Percentiles rank a stretch among this genome's conserved stretches.
Evolutionary conservation across 139 green algal genomes (phyloP).

Genomic region (Gonium pectorale): DNA sequence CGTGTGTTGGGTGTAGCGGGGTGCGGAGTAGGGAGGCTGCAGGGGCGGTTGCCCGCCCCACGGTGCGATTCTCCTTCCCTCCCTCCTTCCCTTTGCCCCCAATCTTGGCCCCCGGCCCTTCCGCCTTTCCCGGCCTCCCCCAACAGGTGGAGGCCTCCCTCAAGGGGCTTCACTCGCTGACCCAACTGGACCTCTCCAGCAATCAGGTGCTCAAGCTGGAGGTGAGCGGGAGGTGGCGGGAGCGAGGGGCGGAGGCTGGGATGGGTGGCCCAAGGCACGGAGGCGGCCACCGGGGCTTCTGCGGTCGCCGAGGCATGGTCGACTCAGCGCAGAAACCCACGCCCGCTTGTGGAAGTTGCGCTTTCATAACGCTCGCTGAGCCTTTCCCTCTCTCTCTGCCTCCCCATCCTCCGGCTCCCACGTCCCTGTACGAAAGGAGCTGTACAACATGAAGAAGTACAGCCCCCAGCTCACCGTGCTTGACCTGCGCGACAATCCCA

Average conservation of each 20-base stretch:
- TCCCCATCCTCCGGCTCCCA: no score
- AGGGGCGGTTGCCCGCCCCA: not conserved
- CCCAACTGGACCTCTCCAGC: conserved; percentile 65
- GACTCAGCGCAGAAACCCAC: no score
- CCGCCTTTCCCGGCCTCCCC: not conserved
- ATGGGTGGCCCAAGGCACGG: no score
- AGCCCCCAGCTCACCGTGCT: conserved; percentile 64
- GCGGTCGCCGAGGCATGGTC: no score
- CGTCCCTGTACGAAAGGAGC: conserved; percentile 61
- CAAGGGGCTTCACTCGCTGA: conserved; percentile 56
- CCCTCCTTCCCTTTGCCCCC: no score
- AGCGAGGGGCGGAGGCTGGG: not conserved
- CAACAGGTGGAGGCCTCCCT: conserved; percentile 50
- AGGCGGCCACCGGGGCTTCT: no score
- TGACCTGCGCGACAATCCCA: conserved; percentile 67
- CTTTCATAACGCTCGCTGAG: no score
- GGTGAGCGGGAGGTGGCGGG: not conserved
- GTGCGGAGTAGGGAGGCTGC: no score
- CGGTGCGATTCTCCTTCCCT: not conserved
- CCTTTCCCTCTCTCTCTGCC: no score
- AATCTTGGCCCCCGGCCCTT: not conserved
- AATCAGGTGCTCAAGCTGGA: conserved; percentile 67
- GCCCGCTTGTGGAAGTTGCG: no score
- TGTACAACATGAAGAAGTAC: conserved; percentile 77
- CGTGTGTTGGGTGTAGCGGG: no score